Evolutionary conservation across 257 asterid species (phyloP), one percentile per base, ranked within the genome.

Genomic region (Solanum gandarillasii): DNA sequence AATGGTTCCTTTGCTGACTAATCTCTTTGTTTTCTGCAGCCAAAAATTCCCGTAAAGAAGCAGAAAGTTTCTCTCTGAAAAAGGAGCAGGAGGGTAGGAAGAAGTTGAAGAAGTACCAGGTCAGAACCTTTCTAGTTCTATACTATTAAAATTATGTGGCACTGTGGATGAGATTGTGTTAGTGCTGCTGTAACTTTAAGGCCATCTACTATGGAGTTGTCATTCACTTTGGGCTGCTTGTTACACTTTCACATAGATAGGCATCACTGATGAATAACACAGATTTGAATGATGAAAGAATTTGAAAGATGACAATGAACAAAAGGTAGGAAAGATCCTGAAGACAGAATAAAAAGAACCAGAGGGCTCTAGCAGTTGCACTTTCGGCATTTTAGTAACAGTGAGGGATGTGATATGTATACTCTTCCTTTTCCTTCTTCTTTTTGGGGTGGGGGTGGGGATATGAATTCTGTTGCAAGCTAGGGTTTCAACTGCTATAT

Each of bases 71-170:
- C 75, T 89, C 91, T 90, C 92, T 97, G 88, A 93, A 89, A 92
- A 93, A 87, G 91, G 95, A 89, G 78, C 98, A 91, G 58, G 95
- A 92, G 88, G 91, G 89, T 73, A 92, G 93, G 91, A 95, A 92
- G 91, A 94, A 91, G 91, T 89, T 87, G 90, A 92, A 89, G 82
- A 95, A 89, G 92, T 97, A 92, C 93, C 92, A 95, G 98, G 99
- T 95, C 87, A 67, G 93, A 83, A 52, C 76, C 86, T 78, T 84
- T 83, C 74, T 29, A 73, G 82, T 52, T 27, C 68, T 31, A 25
- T n/a, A 46, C 74, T 46, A 73, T 52, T 55, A n/a, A 86, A 20
- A 72, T 86, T 86, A 84, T 62, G 88, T 25, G 65, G 62, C 74
- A 38, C n/a, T 39, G 23, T 25, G 65, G 82, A 46, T 86, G 62